Base-by-base conservation (phyloP, 352 stramenopile species). In the Pythium pyrilobum region DNA sequence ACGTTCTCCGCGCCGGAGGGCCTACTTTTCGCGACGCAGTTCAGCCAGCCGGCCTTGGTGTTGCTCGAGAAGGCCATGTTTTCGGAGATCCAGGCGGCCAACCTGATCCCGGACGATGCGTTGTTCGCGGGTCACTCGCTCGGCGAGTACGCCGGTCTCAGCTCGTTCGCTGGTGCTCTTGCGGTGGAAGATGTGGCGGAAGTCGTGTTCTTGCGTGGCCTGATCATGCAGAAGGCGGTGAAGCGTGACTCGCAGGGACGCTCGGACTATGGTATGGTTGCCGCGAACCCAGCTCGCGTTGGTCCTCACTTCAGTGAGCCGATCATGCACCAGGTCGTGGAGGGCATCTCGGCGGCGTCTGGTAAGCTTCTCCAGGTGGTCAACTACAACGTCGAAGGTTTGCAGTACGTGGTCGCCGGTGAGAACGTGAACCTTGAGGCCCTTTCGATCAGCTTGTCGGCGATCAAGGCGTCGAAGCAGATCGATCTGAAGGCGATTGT, bases 251-350 rank as follows among this genome's bases (percentile, higher is more conserved):
- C 51, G 13, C 46, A 66, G 60, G 52, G 85, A 37, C 74, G 81
- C 11, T 95, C 83, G 15, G 80, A 94, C 69, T 96, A 92, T 53
- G 82, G 74, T 5, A 96, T 96, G 86, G 79, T 96, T 10, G 86
- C 84, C 5, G 72, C 71, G 2, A 92, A 96, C 63, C 86, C 86
- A n/a, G 74, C 61, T 7, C 77, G 86, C 41, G 72, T 94, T 29
- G 77, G 82, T 12, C 62, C 65, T 4, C 71, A 86, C 54, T 89
- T 93, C 52, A 85, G 78, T 6, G 84, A 88, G 51, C 52, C 78
- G 8, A 56, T 73, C 16, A 68, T 96, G 61, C 71, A 86, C 61
- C 66, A 70, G n/a, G 52, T 94, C 23, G 81, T 96, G 4, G 69
- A 89, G 31, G 67, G 64, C 18, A 83, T 96, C 37, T 69, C 71